Base-by-base conservation (phyloP, 148 eudicot genomes). In the Polygonum maritimum region DNA sequence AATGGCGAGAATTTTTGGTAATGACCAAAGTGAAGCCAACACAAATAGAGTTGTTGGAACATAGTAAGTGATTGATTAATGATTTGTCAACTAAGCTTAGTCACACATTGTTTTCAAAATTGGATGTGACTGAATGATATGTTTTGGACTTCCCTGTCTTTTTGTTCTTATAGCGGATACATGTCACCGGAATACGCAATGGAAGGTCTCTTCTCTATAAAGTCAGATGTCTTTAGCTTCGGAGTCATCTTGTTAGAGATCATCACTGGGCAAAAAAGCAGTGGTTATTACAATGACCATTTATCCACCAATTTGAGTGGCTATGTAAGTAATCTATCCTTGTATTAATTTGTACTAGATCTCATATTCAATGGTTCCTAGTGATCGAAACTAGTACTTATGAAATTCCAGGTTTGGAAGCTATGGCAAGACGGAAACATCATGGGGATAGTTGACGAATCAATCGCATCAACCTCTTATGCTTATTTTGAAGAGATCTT, bases 171-270 rank as follows among this genome's bases (percentile, higher is more conserved):
- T 74, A 89, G 90, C 44, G 92, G 92, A 11, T 89, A 89, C 48
- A 87, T 89, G 77, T 76, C 79, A 14, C 89, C 84, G 0, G 87
- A 84, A 58, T 87, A 84, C 74, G 86, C 83, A 11, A 73, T 84
- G 81, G 81, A 79, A 0, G 89, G 89, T 15, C 62, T 77, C 16
- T 84, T 80, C 36, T 87, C 87, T 0, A 73, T 76, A 2, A 84
- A 82, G 19, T 82, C 83, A 0, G 89, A 87, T 71, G 83, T 82
- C 7, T 87, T 75, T 48, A 88, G 94, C 76, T 88, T 83, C 13
- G 94, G 88, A 7, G 82, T 88, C 3, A 79, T 88, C 65, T 45
- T 84, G 18, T 39, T 90, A 9, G 91, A 88, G 76, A 82, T 89
- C 14, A 22, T 87, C 19, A 87, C 83, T 54, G 88, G 87, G 3